A percentile compares a stretch with the other conserved stretches of the same genome.
These are phyloP conservation scores for Trametes polyzona DNA, from an alignment of 1,284 basidiomycete species.

Conservation along the genomic window DNA sequence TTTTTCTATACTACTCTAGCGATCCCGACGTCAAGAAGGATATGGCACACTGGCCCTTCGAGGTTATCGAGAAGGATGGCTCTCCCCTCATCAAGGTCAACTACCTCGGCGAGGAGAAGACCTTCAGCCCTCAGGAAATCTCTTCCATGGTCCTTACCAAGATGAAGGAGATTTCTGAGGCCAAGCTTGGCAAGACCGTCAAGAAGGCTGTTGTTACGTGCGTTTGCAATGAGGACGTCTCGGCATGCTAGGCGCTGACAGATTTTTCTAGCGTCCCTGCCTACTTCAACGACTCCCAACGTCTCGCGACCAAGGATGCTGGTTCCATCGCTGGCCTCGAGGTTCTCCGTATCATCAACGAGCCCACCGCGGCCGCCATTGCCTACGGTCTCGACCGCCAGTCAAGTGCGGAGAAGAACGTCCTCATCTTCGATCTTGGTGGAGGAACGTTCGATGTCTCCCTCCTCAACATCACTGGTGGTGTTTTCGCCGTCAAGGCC, in stretches of 20 bases:
- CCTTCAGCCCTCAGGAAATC: slow-evolving; percentile 97
- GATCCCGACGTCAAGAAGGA: slow-evolving; percentile 90
- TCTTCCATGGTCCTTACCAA: slow-evolving; percentile 98
- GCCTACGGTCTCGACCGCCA: slow-evolving; percentile 93
- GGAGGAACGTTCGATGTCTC: slow-evolving; percentile 99
- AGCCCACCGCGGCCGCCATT: slow-evolving; percentile 94
- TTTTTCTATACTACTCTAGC: no score
- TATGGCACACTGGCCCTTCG: slow-evolving; percentile 94
- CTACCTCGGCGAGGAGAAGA: slow-evolving; percentile 93
- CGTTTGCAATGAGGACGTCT: slow-evolving; percentile 29
- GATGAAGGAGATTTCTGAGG: slow-evolving; percentile 99
- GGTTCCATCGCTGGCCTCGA: slow-evolving; percentile 93
- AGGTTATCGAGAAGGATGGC: slow-evolving; percentile 90
- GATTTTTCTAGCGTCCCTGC: slow-evolving; percentile 73
- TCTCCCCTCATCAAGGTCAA: slow-evolving; percentile 97
- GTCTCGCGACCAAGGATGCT: slow-evolving; percentile 94
- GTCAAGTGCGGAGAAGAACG: slow-evolving; percentile 93
- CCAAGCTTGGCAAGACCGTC: slow-evolving; percentile 94
- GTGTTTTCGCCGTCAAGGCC: slow-evolving; percentile 97
- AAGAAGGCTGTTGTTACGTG: slow-evolving; percentile 95
- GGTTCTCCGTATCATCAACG: slow-evolving; percentile 97
- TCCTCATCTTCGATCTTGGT: slow-evolving; percentile 99
- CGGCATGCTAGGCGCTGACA: background rate
- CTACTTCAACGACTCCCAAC: slow-evolving; percentile 98
- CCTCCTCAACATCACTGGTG: slow-evolving; percentile 94